A percentile compares a stretch with the other conserved stretches of the same genome.
phyloP scores from a whole-genome alignment of 2,329 filamentous ascomycete genomes.

The Aspergillaceae sp. region DNA sequence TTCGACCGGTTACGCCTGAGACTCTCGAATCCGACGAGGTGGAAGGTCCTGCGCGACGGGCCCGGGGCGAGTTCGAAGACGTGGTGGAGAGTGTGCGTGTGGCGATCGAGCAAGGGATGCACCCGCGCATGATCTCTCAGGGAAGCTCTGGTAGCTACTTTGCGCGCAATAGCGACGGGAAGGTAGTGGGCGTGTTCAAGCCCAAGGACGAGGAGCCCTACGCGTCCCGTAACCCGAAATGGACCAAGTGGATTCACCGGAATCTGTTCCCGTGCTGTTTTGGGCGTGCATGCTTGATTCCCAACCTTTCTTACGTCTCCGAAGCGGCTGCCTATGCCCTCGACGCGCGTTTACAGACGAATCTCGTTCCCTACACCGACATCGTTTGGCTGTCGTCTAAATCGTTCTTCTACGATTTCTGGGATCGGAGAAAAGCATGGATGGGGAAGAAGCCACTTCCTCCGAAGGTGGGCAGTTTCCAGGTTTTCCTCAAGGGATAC shows the following conservation, averaged over 20 bases:
- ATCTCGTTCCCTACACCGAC: slow-evolving; percentile 93
- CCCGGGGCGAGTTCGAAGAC: slow-evolving; percentile 72
- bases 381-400: slow-evolving; percentile 91
- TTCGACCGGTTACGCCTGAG: slow-evolving; percentile 70
- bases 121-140: slow-evolving; percentile 93
- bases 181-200: slow-evolving; percentile 96
- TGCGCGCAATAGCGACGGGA: slow-evolving; percentile 80
- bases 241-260: slow-evolving; percentile 99
- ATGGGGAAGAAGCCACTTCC: slow-evolving; percentile 80
- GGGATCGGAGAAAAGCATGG: slow-evolving; percentile 83
- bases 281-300: slow-evolving; percentile 87
- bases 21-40: slow-evolving; percentile 53
- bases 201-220: slow-evolving; percentile 99
- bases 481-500: slow-evolving; percentile 93
- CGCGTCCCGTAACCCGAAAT: slow-evolving; percentile 92
- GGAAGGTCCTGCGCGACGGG: slow-evolving; percentile 55
- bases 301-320: slow-evolving; percentile 94
- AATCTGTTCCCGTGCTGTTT: slow-evolving; percentile 98
- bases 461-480: slow-evolving; percentile 88
- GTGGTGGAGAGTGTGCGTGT: slow-evolving; percentile 82
- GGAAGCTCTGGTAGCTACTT: slow-evolving; percentile 98
- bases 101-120: slow-evolving; percentile 82
- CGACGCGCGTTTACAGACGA: slow-evolving; percentile 78
- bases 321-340: slow-evolving; percentile 95
- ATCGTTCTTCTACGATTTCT: slow-evolving; percentile 97